Percentiles rank a stretch among this genome's conserved stretches.
These are phyloP conservation scores for Glycine latifolia DNA, from an alignment of 306 rosid species.

Conservation along the genomic window DNA sequence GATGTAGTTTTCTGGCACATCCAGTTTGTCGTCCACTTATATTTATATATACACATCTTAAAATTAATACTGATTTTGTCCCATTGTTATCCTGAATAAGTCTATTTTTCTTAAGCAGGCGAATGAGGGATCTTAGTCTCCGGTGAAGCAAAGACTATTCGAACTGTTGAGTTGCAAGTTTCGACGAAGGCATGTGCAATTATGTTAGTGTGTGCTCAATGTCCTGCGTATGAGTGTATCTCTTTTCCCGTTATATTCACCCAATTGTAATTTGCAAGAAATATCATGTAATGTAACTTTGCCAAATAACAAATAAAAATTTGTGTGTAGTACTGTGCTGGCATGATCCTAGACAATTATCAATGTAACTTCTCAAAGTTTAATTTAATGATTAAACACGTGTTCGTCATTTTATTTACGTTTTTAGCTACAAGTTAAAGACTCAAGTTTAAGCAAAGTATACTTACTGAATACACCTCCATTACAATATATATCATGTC, in stretches of 20 bases:
- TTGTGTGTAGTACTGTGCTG: too few species aligned
- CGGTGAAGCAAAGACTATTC: constrained; percentile 42
- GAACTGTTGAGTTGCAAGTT: constrained; percentile 12
- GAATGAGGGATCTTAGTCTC: constrained; percentile 66
- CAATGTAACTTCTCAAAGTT: too few species aligned
- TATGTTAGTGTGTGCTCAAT: not conserved
- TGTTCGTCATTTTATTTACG: too few species aligned
- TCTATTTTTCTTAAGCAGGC: constrained; percentile 48
- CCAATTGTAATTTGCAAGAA: not conserved
- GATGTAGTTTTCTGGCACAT: constrained; percentile 41
- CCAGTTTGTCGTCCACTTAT: too few species aligned
- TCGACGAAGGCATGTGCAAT: not conserved
- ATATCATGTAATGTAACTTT: too few species aligned
- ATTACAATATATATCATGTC: too few species aligned
- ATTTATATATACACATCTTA: not conserved
- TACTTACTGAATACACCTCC: too few species aligned
- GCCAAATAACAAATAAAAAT: too few species aligned
- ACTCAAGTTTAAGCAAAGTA: too few species aligned
- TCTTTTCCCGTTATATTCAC: constrained; percentile 23
- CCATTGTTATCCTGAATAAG: not conserved
- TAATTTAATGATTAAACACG: too few species aligned
- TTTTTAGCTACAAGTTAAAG: too few species aligned
- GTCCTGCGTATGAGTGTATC: not conserved
- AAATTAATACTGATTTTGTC: not conserved
- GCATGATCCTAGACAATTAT: not conserved